Conservation (phyloP, 805 yeast genomes). For the Wickerhamiella azymoides region DNA sequence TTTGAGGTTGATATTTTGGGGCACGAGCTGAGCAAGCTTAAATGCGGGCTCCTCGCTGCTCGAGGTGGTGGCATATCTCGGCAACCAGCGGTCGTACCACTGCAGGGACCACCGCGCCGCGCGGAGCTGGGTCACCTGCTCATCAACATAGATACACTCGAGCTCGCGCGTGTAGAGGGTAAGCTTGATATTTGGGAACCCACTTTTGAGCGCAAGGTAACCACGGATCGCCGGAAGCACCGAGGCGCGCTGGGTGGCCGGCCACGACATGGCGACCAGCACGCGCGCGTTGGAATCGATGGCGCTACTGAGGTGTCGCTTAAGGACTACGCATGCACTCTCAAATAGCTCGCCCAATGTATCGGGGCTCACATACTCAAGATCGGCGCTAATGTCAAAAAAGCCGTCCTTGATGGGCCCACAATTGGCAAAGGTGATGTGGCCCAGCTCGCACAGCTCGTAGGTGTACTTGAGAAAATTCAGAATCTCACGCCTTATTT, state of each 20-base stretch:
- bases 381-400: slow-evolving; percentile 14
- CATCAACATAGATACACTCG: slow-evolving; percentile 19
- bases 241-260: slow-evolving; percentile 11
- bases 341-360: slow-evolving; percentile 19
- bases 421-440: slow-evolving; percentile 16
- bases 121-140: slow-evolving; percentile 19
- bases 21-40: slow-evolving; percentile 25
- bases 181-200: slow-evolving; percentile 14
- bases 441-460: slow-evolving; percentile 27
- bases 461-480: slow-evolving; percentile 22
- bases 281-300: slow-evolving; percentile 8
- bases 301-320: slow-evolving; percentile 10
- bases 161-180: slow-evolving; percentile 14
- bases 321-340: slow-evolving; percentile 14
- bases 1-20: slow-evolving; percentile 19
- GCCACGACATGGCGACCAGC: slow-evolving; percentile 15
- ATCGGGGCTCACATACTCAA: slow-evolving; percentile 16
- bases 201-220: slow-evolving; percentile 14
- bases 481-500: slow-evolving; percentile 10
- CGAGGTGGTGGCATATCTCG: slow-evolving; percentile 3
- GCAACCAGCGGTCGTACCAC: slow-evolving; percentile 22
- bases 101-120: slow-evolving; percentile 20
- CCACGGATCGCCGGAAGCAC: slow-evolving; percentile 20
- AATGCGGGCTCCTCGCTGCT: slow-evolving; percentile 21
- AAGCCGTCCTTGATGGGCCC: slow-evolving; percentile 16